Conservation (phyloP, 2,329 filamentous ascomycete genomes). For the Hypomyces rosellus region DNA sequence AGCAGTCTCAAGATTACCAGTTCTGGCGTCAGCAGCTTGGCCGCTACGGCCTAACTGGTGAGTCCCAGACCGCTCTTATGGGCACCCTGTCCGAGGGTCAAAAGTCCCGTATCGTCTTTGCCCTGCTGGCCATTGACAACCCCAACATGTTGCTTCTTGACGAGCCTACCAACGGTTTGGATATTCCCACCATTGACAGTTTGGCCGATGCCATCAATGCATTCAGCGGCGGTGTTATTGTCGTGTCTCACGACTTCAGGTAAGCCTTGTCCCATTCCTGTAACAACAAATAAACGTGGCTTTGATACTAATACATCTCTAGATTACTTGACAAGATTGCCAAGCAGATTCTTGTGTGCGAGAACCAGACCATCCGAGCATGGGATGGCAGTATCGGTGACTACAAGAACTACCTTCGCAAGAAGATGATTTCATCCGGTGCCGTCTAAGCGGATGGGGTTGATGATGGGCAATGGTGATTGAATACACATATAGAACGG, state of each 20-base stretch:
- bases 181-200: slow-evolving; percentile 97
- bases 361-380: slow-evolving; percentile 86
- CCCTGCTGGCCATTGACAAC: slow-evolving; percentile 85
- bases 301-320: slow-evolving; percentile 14
- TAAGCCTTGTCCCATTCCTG: slow-evolving; percentile 42
- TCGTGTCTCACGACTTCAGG: slow-evolving; percentile 99
- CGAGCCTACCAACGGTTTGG: slow-evolving; percentile 98
- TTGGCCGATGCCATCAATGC: slow-evolving; percentile 96
- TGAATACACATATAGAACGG: slow-evolving; percentile 21
- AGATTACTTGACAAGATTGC: slow-evolving; percentile 98
- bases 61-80: slow-evolving; percentile 94
- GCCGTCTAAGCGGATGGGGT: slow-evolving; percentile 60
- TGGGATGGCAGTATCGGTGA: slow-evolving; percentile 88
- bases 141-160: slow-evolving; percentile 98
- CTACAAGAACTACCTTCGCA: slow-evolving; percentile 97
- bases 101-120: slow-evolving; percentile 97
- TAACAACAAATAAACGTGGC: not conserved
- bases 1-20: slow-evolving; percentile 93
- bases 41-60: slow-evolving; percentile 86
- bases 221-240: slow-evolving; percentile 92
- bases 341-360: slow-evolving; percentile 98
- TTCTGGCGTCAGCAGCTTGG: slow-evolving; percentile 99
- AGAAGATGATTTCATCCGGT: slow-evolving; percentile 93
- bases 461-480: slow-evolving; percentile 3
- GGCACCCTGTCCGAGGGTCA: slow-evolving; percentile 96